Evolutionary conservation across 2,329 filamentous ascomycete genomes (phyloP).

Genomic region (Hypoxylon sp.): DNA sequence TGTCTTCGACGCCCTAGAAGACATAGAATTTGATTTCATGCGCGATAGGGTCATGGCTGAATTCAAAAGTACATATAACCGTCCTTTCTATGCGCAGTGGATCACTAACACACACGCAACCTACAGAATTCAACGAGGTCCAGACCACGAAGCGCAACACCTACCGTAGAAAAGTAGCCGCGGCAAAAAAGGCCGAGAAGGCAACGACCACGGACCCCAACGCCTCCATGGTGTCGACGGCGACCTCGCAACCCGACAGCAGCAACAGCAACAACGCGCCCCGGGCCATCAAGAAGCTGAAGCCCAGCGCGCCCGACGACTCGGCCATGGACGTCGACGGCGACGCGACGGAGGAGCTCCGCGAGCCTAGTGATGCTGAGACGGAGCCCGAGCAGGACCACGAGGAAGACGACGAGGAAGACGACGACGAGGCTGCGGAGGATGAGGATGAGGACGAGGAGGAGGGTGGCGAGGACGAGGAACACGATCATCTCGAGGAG

Average conservation of each 20-base stretch:
- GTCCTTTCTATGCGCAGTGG: not conserved
- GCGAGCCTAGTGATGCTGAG: constrained; percentile 51
- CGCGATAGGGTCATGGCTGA: constrained; percentile 75
- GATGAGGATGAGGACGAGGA: constrained; percentile 56
- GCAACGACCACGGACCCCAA: constrained; percentile 44
- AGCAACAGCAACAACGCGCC: constrained; percentile 35
- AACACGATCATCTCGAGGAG: constrained; percentile 50
- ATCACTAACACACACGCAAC: constrained; percentile 10
- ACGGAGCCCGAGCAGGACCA: constrained; percentile 57
- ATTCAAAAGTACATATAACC: constrained; percentile 68
- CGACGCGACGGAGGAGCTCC: constrained; percentile 46
- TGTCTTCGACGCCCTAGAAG: constrained; percentile 79
- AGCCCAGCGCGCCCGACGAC: constrained; percentile 49
- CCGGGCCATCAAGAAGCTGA: constrained; percentile 51
- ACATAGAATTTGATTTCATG: constrained; percentile 79
- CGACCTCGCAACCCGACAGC: too few relatives aligned
- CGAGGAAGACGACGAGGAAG: constrained; percentile 61
- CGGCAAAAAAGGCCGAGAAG: constrained; percentile 61
- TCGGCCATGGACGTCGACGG: constrained; percentile 58
- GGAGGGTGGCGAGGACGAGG: constrained; percentile 54
- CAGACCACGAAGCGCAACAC: constrained; percentile 78
- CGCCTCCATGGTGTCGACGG: constrained; percentile 43
- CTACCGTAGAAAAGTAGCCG: constrained; percentile 74
- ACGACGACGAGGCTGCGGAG: constrained; percentile 62
- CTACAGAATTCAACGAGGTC: constrained; percentile 73